These are phyloP conservation scores for Singerocomus inundabilis DNA, from an alignment of 1,284 basidiomycete genomes.

Conservation along the genomic window DNA sequence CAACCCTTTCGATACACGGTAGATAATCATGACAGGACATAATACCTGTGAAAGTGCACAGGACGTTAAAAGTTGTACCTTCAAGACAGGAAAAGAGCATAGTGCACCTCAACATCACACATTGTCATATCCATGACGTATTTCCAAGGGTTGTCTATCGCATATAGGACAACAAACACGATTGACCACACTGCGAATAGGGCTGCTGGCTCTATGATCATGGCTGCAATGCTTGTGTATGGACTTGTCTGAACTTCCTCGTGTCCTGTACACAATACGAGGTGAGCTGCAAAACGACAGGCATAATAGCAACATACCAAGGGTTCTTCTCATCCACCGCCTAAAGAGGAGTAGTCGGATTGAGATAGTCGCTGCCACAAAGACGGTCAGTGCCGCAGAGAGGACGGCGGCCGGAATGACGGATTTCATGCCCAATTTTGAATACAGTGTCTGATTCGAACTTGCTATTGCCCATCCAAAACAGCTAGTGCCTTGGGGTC, in stretches of 20 bases:
- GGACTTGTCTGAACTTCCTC: not conserved
- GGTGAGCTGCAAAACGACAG: too few species aligned
- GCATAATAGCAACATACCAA: too few species aligned
- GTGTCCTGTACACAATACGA: not conserved
- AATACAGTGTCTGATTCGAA: not conserved
- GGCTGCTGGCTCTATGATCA: not conserved
- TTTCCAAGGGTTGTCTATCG: not conserved
- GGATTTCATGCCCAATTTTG: not conserved
- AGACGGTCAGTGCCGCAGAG: too few species aligned
- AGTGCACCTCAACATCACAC: not conserved
- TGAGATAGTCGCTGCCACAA: too few species aligned
- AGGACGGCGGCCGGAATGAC: too few species aligned
- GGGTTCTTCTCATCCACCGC: too few species aligned
- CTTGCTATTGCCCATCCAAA: not conserved
- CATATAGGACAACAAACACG: not conserved
- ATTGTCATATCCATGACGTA: not conserved
- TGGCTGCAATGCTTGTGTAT: constrained; percentile 2
- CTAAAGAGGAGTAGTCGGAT: too few species aligned
- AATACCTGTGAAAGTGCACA: not conserved
- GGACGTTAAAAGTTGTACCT: too few species aligned
- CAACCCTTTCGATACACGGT: not conserved
- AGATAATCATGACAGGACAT: not conserved
- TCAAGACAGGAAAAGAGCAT: not conserved
- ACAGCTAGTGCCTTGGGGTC: not conserved
- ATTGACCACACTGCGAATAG: constrained; percentile 3